These are phyloP conservation scores for Aureobasidium lini DNA, from an alignment of 2,329 filamentous ascomycete genomes.

Conservation along the genomic window DNA sequence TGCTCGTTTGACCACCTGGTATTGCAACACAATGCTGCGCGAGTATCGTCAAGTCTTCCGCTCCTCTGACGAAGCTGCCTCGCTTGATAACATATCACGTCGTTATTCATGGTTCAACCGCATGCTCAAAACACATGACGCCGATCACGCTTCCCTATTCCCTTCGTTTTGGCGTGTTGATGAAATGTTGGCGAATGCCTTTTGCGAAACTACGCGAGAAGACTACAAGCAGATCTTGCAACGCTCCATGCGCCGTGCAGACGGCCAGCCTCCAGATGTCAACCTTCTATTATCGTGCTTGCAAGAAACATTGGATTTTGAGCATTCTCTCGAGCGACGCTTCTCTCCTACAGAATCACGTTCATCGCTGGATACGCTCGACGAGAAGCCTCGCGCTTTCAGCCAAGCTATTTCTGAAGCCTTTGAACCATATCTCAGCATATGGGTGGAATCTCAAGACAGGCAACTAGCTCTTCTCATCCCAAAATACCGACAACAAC, in stretches of 20 bases:
- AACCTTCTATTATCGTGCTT: conserved; percentile 81
- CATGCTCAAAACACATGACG: conserved; percentile 91
- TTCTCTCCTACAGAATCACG: conserved; percentile 63
- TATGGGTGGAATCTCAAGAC: conserved; percentile 97
- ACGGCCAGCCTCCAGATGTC: conserved; percentile 77
- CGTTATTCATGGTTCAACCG: conserved; percentile 95
- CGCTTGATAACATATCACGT: conserved; percentile 89
- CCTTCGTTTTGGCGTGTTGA: conserved; percentile 82
- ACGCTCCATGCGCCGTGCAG: conserved; percentile 69
- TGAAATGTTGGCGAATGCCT: conserved; percentile 81
- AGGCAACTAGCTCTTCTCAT: conserved; percentile 77
- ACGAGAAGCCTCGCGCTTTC: conserved; percentile 70
- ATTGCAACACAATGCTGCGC: conserved; percentile 91
- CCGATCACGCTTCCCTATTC: conserved; percentile 84
- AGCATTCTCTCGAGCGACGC: conserved; percentile 78
- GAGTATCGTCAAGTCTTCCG: conserved; percentile 95
- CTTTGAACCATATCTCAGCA: conserved; percentile 91
- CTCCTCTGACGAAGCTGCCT: conserved; percentile 93
- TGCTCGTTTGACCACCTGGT: conserved; percentile 82
- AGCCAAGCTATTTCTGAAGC: conserved; percentile 89
- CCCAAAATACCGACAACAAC: conserved; percentile 77
- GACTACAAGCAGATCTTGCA: conserved; percentile 93
- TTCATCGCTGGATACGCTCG: conserved; percentile 83
- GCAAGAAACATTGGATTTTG: conserved; percentile 94
- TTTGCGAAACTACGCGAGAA: conserved; percentile 90